Base-by-base conservation (phyloP, 1,284 basidiomycete species). In the Anthracocystis walkeri region DNA sequence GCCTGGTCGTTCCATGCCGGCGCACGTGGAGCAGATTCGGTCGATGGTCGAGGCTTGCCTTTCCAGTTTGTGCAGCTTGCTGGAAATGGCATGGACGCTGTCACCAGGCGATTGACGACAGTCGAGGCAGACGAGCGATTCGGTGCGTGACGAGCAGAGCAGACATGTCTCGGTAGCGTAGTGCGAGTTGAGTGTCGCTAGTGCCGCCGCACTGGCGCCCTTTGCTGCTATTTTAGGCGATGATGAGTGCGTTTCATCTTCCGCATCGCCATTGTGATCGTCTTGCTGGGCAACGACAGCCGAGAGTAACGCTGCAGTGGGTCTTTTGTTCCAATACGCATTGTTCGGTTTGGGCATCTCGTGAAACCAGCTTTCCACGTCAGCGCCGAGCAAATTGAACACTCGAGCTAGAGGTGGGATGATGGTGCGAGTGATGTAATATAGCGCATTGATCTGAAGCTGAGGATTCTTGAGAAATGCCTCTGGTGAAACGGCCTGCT, bases 381-480 rank as follows among this genome's bases (percentile, higher is more conserved):
- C 92, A 4, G 92, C 94, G 7, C 97, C 96, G 33, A 96, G 88
- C 27, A 98, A 89, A 80, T 93, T 95, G 87, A 98, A 94, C 48
- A 99, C 90, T 40, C 96, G 89, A 66, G 92, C 91, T 65, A 99
- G 84, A 0, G 96, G 94, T 4, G 94, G 94, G 55, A 98, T 93
- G 53, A 99, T 89, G 20, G 94, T 90, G 52, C 90, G 89, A 1
- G 90, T 89, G 78, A 99, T 97, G 84, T 99, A 98, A 86, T 98
- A 97, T n/a, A 89, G 85, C 3, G 91, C 91, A 83, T 97, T 93
- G 27, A 96, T 88, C 12, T 89, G 90, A 45, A 91, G 87, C 42
- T 89, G 87, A 91, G 90, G 87, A 75, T 93, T 89, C 23, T 89
- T 87, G 45, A 97, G 86, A 70, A 96, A 88, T 65, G 92, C 92